Percentiles rank a stretch among this genome's conserved stretches.
These are phyloP conservation scores for Lodderomyces oxycetoniae DNA, from an alignment of 1,139 yeast genomes.

Conservation along the genomic window DNA sequence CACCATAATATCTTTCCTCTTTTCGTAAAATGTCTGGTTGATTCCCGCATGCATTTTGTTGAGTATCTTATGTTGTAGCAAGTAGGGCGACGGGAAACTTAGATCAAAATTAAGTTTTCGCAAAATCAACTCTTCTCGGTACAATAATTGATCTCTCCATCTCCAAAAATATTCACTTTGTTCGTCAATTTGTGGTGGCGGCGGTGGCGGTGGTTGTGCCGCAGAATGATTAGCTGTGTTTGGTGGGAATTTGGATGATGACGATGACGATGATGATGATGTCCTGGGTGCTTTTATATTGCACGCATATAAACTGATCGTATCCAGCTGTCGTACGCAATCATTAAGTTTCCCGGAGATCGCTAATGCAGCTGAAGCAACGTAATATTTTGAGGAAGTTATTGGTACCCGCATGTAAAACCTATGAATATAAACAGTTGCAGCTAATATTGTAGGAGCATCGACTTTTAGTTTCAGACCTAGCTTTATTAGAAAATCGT, in stretches of 20 bases:
- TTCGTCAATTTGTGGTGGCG: slow-evolving; percentile 27
- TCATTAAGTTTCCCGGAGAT: slow-evolving; percentile 43
- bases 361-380: slow-evolving; percentile 44
- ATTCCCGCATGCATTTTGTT: slow-evolving; percentile 5
- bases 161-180: slow-evolving; percentile 42
- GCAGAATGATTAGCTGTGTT: too few relatives aligned
- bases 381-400: slow-evolving; percentile 42
- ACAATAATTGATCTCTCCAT: slow-evolving; percentile 45
- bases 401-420: slow-evolving; percentile 42
- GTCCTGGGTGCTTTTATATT: slow-evolving; percentile 29
- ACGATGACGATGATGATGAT: slow-evolving; percentile 7
- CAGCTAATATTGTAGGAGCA: slow-evolving; percentile 41
- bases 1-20: slow-evolving; percentile 29
- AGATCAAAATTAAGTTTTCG: slow-evolving; percentile 40
- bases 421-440: slow-evolving; percentile 39
- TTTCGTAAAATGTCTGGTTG: slow-evolving; percentile 18
- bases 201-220: neutral
- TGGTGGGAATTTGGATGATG: too few relatives aligned
- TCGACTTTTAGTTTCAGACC: slow-evolving; percentile 40
- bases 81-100: slow-evolving; percentile 37
- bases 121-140: slow-evolving; percentile 41
- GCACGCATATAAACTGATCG: slow-evolving; percentile 39
- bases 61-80: slow-evolving; percentile 25
- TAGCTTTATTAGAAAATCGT: slow-evolving; percentile 36
- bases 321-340: slow-evolving; percentile 41